Base-by-base conservation (phyloP, 768 basidiomycete species). In the Mycena floridula region DNA sequence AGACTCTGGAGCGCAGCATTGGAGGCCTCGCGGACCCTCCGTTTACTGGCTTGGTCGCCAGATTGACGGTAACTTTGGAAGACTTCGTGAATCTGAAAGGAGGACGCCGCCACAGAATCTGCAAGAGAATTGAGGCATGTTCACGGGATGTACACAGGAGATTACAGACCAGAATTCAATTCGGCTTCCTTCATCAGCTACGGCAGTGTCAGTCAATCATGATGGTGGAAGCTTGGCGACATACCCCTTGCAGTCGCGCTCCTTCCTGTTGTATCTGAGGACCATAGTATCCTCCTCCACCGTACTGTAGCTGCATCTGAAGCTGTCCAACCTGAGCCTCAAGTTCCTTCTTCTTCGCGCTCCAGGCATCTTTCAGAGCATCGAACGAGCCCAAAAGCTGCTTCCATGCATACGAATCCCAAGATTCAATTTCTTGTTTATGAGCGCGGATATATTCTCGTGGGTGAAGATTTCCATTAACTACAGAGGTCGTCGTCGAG, bases 1-100 rank as follows among this genome's bases (percentile, higher is more conserved):
- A 89, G 61, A 32, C 72, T 72, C 30, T 70, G 69, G 37, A 90
- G 58, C 5, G 88, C 83, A 11, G 85, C 85, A 54, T 90, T 90
- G 40, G 80, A 81, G 3, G 82, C 79, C 59, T 90, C 86, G 25
- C 85, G 76, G 8, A 90, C 88, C 20, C 86, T 77, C 18, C 70
- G 70, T 59, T 87, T 89, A 55, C 85, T 83, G 5, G 83, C 76
- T 22, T 67, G 43, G 59, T 90, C 88, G 2, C 72, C 69, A 6
- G 88, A 89, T 38, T 85, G 84, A 23, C 85, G 76, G 55, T 90
- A 90, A 7, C 81, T 81, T 16, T 68, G 52, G 51, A 76, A 79
- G 16, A 86, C 85, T 56, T 90, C 88, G 51, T 77, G 73, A 66
- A 90, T 77, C 63, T 90, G 88, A 61, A 86, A 82, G 1, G 76